phyloP scores from a whole-genome alignment of 2,329 filamentous ascomycete species.

The Magnaporthiopsis incrustans region DNA sequence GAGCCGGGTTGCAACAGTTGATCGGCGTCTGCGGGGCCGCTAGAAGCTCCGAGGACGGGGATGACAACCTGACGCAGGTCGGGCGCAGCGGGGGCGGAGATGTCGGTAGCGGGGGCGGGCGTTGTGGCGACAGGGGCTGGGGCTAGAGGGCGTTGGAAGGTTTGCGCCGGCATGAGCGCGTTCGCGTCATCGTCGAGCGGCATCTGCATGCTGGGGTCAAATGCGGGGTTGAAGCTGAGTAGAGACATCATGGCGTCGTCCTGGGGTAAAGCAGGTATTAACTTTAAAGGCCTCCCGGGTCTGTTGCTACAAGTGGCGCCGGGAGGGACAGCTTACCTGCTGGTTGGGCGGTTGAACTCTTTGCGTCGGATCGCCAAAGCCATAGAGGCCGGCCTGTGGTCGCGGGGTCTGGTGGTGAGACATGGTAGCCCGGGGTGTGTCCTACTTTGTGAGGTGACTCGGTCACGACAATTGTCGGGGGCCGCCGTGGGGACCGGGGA shows the following conservation, averaged over 20 bases:
- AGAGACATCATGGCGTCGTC: conserved; percentile 33
- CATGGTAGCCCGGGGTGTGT: conserved; percentile 7
- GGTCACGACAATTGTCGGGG: not conserved
- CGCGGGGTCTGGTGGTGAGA: conserved; percentile 13
- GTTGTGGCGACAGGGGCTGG: not conserved
- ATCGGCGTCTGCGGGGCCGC: not conserved
- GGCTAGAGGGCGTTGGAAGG: conserved; percentile 3
- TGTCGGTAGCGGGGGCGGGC: not conserved
- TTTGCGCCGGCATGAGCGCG: conserved; percentile 5
- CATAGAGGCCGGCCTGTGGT: conserved; percentile 5
- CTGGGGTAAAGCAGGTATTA: not conserved
- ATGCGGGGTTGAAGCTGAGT: conserved; percentile 28
- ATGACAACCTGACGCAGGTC: not conserved
- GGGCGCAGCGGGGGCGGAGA: not conserved
- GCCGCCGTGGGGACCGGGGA: not conserved
- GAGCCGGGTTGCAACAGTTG: not conserved
- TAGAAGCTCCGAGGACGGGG: not conserved
- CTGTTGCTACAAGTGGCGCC: not conserved
- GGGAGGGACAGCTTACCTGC: not conserved
- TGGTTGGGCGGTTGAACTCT: not conserved
- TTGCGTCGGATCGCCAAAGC: conserved; percentile 4
- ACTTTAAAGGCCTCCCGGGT: not conserved
- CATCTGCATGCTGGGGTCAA: conserved; percentile 32
- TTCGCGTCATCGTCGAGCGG: conserved; percentile 29
- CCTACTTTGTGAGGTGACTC: not conserved